Evolutionary conservation across 225 moss, liverwort and hornwort species (phyloP).

Genomic region (Lunularia cruciata): DNA sequence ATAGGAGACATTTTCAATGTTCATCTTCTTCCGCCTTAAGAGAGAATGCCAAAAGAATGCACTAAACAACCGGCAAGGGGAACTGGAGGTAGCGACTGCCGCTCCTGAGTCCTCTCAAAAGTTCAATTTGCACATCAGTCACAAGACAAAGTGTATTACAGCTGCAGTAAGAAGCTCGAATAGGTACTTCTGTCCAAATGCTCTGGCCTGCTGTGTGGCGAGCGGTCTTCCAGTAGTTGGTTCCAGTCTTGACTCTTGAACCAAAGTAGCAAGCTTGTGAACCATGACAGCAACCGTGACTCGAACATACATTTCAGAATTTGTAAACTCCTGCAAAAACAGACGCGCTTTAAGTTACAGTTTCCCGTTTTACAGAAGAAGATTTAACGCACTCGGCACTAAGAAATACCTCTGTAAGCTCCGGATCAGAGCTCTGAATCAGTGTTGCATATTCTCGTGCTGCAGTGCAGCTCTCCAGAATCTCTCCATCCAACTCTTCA

Average conservation of each 20-base stretch:
- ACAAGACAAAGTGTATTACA: constrained; percentile 37
- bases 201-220: constrained; percentile 40
- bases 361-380: neutral
- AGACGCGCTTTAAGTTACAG: neutral
- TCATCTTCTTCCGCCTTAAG: too few relatives aligned
- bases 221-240: constrained; percentile 18
- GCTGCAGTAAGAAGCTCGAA: constrained; percentile 57
- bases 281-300: constrained; percentile 75
- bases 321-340: constrained; percentile 56
- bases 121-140: neutral
- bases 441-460: constrained; percentile 55
- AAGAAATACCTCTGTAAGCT: constrained; percentile 51
- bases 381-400: neutral
- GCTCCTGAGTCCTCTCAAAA: too few relatives aligned
- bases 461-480: constrained; percentile 41
- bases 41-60: too few relatives aligned
- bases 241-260: constrained; percentile 37
- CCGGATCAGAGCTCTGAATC: constrained; percentile 48
- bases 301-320: constrained; percentile 62
- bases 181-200: constrained; percentile 70
- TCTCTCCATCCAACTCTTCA: constrained; percentile 56
- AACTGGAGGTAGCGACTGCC: too few relatives aligned
- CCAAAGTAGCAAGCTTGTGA: constrained; percentile 58
- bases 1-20: too few relatives aligned
- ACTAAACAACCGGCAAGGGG: too few relatives aligned